Conservation (phyloP, 2,329 filamentous ascomycete species). For the Cytospora piceae region DNA sequence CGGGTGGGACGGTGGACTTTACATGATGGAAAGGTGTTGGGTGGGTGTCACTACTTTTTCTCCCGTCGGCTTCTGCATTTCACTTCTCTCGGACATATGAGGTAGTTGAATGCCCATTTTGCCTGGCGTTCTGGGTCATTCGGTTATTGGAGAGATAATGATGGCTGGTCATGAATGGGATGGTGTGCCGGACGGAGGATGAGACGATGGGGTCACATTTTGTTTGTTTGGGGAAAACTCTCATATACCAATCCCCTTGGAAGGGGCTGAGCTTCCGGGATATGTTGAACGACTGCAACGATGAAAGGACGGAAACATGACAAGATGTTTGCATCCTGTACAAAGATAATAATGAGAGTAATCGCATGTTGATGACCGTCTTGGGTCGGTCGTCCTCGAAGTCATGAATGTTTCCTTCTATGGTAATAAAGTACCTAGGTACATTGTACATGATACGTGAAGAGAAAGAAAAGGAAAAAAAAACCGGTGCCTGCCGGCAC, state of each 20-base stretch:
- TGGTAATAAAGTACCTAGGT: too few relatives aligned
- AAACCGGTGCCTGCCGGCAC: not conserved
- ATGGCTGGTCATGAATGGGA: not conserved
- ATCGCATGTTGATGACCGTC: not conserved
- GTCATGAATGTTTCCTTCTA: not conserved
- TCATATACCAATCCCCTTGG: not conserved
- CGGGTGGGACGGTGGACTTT: conserved; percentile 37
- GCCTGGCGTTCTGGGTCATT: conserved; percentile 23
- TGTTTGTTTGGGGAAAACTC: not conserved
- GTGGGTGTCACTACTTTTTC: too few relatives aligned
- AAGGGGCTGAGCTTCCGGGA: not conserved
- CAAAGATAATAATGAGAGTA: conserved; percentile 13
- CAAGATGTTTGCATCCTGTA: not conserved
- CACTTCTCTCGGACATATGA: conserved; percentile 18
- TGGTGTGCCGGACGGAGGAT: conserved; percentile 9
- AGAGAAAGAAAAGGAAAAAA: too few relatives aligned
- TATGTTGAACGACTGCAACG: conserved; percentile 14
- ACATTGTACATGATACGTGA: too few relatives aligned
- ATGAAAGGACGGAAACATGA: not conserved
- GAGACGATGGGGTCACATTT: not conserved
- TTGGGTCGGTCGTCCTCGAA: not conserved
- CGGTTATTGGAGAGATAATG: not conserved
- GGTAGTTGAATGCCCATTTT: conserved; percentile 6
- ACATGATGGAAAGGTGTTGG: conserved; percentile 16
- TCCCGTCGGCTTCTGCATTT: not conserved